These are phyloP conservation scores for Anthoceros angustus DNA, from an alignment of 225 moss, liverwort and hornwort genomes.

Conservation along the genomic window DNA sequence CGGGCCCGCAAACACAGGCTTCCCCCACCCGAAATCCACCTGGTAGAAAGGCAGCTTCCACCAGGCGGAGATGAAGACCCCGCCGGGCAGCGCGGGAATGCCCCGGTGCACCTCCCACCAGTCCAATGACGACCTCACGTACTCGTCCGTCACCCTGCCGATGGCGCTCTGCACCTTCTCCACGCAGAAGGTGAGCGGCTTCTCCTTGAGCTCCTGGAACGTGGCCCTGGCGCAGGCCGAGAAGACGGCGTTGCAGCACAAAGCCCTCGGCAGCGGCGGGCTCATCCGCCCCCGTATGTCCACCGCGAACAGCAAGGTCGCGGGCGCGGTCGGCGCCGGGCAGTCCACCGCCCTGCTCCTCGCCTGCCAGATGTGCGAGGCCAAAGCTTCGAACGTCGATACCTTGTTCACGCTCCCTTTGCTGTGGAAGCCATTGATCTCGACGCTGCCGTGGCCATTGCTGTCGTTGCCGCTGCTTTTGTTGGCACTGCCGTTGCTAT, in stretches of 20 bases:
- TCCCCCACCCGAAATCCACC: constrained; percentile 92
- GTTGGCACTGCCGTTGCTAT: not conserved
- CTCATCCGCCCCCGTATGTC: constrained; percentile 58
- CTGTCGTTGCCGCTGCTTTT: not conserved
- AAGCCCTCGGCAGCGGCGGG: constrained; percentile 50
- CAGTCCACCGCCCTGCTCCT: constrained; percentile 44
- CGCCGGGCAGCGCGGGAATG: constrained; percentile 49
- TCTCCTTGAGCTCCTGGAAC: constrained; percentile 31
- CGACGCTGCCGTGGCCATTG: not conserved
- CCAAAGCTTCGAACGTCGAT: constrained; percentile 71
- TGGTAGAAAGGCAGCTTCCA: constrained; percentile 91
- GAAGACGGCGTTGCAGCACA: constrained; percentile 65
- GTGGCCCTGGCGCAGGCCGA: constrained; percentile 54
- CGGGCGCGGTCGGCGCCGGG: constrained; percentile 20
- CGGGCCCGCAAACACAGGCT: constrained; percentile 70
- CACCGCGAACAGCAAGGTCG: constrained; percentile 60
- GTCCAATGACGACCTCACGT: constrained; percentile 56
- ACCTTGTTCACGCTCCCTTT: constrained; percentile 38
- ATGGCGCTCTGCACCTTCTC: constrained; percentile 51
- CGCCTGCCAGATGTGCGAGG: constrained; percentile 70
- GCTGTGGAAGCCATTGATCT: constrained; percentile 16
- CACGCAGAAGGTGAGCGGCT: constrained; percentile 44
- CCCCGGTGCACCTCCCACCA: constrained; percentile 67
- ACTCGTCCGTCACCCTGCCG: constrained; percentile 41
- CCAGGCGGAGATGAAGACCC: constrained; percentile 71